Percentiles rank a stretch among this genome's conserved stretches.
phyloP scores from a whole-genome alignment of 2,329 filamentous ascomycete genomes.

The Beauveria sp. region DNA sequence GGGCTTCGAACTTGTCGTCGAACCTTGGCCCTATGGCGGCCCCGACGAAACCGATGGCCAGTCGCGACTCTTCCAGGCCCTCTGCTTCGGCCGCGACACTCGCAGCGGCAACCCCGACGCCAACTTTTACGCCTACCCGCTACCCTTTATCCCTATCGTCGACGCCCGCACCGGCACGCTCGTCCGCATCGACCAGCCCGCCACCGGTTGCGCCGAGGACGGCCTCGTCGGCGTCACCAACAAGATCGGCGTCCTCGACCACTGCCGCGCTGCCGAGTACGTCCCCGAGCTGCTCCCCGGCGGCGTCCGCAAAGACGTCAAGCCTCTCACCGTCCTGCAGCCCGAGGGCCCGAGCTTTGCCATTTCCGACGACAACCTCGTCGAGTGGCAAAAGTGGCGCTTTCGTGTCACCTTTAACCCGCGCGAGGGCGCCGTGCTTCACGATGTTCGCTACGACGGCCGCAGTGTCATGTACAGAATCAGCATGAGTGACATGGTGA shows the following conservation, averaged over 20 bases:
- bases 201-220: conserved; percentile 25
- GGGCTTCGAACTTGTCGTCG: conserved; percentile 24
- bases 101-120: conserved; percentile 35
- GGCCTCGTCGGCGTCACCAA: conserved; percentile 16
- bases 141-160: conserved; percentile 39
- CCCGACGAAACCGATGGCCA: conserved; percentile 23
- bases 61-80: conserved; percentile 25
- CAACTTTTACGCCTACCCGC: conserved; percentile 48
- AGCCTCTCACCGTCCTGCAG: conserved; percentile 45
- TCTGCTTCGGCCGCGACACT: conserved; percentile 25
- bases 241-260: conserved; percentile 19
- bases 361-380: conserved; percentile 33
- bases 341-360: conserved; percentile 30
- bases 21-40: conserved; percentile 27
- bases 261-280: conserved; percentile 29
- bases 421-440: conserved; percentile 60
- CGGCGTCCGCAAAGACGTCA: conserved; percentile 42
- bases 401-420: conserved; percentile 63
- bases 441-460: conserved; percentile 60
- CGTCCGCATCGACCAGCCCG: conserved; percentile 26
- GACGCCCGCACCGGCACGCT: conserved; percentile 23
- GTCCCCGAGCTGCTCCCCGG: conserved; percentile 32
- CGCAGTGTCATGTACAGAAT: conserved; percentile 59
- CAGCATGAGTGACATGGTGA: conserved; percentile 59
- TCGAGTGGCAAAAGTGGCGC: conserved; percentile 58